Evolutionary conservation across 805 yeast species (phyloP).

Genomic region (Sugiyamaella floridensis): DNA sequence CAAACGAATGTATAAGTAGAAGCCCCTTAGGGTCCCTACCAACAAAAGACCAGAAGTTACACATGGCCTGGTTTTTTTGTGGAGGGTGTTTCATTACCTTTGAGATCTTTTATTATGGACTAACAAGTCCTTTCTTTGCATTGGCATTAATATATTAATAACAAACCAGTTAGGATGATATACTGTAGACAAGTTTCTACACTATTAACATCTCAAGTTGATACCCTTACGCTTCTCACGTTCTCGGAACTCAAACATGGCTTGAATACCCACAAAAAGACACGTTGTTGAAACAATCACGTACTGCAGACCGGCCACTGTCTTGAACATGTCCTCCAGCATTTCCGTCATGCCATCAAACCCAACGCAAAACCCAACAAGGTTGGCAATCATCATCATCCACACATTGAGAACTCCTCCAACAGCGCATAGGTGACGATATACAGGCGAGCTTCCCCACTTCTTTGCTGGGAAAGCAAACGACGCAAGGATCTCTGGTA

Average conservation of each 20-base stretch:
- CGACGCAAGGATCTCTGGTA: slow-evolving; percentile 77
- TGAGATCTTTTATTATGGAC: neutral
- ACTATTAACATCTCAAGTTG: slow-evolving; percentile 59
- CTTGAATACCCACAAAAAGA: slow-evolving; percentile 78
- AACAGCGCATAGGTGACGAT: slow-evolving; percentile 69
- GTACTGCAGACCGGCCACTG: slow-evolving; percentile 53
- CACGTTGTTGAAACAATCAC: slow-evolving; percentile 59
- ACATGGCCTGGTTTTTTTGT: neutral
- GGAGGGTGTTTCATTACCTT: too few species aligned
- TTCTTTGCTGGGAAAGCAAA: slow-evolving; percentile 29
- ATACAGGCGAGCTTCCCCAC: slow-evolving; percentile 53
- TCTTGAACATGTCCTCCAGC: slow-evolving; percentile 62
- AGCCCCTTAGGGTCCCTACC: neutral
- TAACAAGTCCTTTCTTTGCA: neutral
- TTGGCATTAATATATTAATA: neutral
- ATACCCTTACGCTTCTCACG: slow-evolving; percentile 78
- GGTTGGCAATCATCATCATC: slow-evolving; percentile 97
- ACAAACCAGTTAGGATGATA: neutral
- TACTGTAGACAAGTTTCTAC: neutral
- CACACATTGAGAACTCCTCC: slow-evolving; percentile 90
- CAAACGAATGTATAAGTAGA: slow-evolving; percentile 36
- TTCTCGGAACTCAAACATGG: slow-evolving; percentile 91
- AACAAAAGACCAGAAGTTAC: neutral
- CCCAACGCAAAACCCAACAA: slow-evolving; percentile 92
- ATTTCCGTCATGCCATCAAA: slow-evolving; percentile 70